Evolutionary conservation across 2,329 filamentous ascomycete species (phyloP), one percentile per base, ranked within the genome.

Genomic region (Pseudogymnoascus sp.): DNA sequence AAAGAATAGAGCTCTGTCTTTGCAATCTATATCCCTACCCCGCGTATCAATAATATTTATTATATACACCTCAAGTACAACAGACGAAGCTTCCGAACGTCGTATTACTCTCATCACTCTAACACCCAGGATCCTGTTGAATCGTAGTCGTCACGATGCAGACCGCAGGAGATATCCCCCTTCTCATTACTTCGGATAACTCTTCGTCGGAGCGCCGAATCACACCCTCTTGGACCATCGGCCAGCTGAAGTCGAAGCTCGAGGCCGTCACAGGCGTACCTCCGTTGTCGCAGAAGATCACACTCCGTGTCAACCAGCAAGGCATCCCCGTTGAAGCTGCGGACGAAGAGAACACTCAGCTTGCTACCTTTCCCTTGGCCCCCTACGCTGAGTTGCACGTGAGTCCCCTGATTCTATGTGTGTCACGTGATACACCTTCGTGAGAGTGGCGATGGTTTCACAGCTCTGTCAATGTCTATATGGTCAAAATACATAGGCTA

Each of bases 201-300:
- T 81, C 88, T 57, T 84, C 87, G 57, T 92, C 91, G 59, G 94
- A 99, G 77, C 89, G 93, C 64, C 90, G 94, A 67, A 86, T 97
- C 73, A 93, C 90, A 25, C 93, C 93, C 12, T 88, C 92, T 67
- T 99, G 94, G 94, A 88, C 87, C 64, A 88, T 99, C 71, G 80
- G 82, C 61, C 86, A 90, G 69, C 82, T 97, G 69, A 96, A 93
- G 77, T 76, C 81, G 60, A 95, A 94, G 74, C 85, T 99, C 59
- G 93, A 97, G 75, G 88, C 91, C 64, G 87, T 97, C 75, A 97
- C 93, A 1, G 94, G 94, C 64, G 86, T 97, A 37, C 93, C 94
- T 14, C 89, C 92, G 9, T 82, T 82, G 30, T 85, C 82, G 63
- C 94, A 97, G 74, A 84, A 80, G 64, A 81, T 99, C 64, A 85